These are phyloP conservation scores for Hypoxylon sp. DNA, from an alignment of 2,329 filamentous ascomycete genomes.

Conservation along the genomic window DNA sequence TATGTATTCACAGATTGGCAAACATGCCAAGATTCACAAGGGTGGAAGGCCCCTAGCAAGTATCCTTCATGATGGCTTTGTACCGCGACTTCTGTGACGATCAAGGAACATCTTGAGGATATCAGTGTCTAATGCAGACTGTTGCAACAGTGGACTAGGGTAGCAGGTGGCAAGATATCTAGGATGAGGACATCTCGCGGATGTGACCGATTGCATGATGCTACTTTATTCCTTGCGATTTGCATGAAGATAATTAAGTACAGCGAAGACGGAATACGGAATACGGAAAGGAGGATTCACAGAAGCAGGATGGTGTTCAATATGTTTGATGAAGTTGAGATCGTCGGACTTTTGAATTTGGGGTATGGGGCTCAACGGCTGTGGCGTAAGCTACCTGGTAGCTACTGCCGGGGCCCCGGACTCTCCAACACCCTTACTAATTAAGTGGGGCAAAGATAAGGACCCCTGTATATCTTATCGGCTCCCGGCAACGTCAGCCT, in stretches of 20 bases:
- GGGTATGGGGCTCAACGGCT: conserved; percentile 28
- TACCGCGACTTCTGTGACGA: conserved; percentile 38
- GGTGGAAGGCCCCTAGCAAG: not conserved
- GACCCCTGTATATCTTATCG: conserved; percentile 32
- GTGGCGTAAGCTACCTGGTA: conserved; percentile 32
- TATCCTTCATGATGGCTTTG: conserved; percentile 26
- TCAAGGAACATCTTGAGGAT: conserved; percentile 33
- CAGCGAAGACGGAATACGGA: conserved; percentile 25
- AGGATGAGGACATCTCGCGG: conserved; percentile 31
- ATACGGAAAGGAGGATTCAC: conserved; percentile 19
- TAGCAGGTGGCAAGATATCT: conserved; percentile 37
- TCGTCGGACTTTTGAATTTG: conserved; percentile 14
- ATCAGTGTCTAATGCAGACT: conserved; percentile 23
- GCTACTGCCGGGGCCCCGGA: conserved; percentile 19
- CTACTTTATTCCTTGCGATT: conserved; percentile 17
- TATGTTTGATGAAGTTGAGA: conserved; percentile 28
- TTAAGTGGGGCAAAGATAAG: conserved; percentile 22
- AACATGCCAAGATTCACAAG: conserved; percentile 26
- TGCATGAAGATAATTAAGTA: conserved; percentile 21
- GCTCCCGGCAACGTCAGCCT: conserved; percentile 31
- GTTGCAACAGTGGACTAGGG: conserved; percentile 20
- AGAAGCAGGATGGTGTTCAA: conserved; percentile 9
- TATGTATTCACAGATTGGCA: conserved; percentile 40
- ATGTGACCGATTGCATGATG: conserved; percentile 29
- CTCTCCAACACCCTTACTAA: conserved; percentile 19